Base-by-base conservation (phyloP, 225 moss, liverwort and hornwort genomes). In the Physcomitrium patens region DNA sequence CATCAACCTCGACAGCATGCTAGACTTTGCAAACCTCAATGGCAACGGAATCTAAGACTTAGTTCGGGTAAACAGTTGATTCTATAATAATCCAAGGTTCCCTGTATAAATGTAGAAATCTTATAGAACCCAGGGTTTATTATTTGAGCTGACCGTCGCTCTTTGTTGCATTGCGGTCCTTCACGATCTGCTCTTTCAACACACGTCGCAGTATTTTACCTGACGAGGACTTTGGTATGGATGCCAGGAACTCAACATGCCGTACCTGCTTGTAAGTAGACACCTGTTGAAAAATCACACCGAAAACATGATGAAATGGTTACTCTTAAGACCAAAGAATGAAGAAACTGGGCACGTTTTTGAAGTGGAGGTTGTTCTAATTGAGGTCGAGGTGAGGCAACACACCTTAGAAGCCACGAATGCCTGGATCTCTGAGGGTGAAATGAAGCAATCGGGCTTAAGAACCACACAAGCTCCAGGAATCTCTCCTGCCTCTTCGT, bases 391-490 rank as follows among this genome's bases (percentile, higher is more conserved):
- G 2, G 23, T 11, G 17, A 37, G 55, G 4, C 3, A 7, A 4
- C 7, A 10, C 69, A 94, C 97, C 91, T 90, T 88, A 42, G 90
- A 80, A 12, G 91, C 89, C 66, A 97, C 92, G 1, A 87, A 93
- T 1, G 73, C 65, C 70, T 75, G 87, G 56, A 97, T 85, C 62
- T 94, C 94, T 10, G 24, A 69, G 10, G 88, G 72, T 9, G 91
- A 89, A 1, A 93, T 8, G 24, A 76, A 74, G 66, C 84, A 60
- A 68, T 90, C 77, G 0, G 84, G 69, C 62, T 84, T 83, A 12
- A 92, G 91, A 44, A 97, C 94, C 15, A 97, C 81, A 61, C 91
- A 89, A 14, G 97, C 97, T 58, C 86, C 94, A 50, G 97, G 96
- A 23, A 96, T 80, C 75, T 96, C 96, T 3, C 96, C 96, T 14